These are phyloP conservation scores for Glomus cerebriforme DNA, from an alignment of 192 early-diverging fungal species.

Conservation along the genomic window DNA sequence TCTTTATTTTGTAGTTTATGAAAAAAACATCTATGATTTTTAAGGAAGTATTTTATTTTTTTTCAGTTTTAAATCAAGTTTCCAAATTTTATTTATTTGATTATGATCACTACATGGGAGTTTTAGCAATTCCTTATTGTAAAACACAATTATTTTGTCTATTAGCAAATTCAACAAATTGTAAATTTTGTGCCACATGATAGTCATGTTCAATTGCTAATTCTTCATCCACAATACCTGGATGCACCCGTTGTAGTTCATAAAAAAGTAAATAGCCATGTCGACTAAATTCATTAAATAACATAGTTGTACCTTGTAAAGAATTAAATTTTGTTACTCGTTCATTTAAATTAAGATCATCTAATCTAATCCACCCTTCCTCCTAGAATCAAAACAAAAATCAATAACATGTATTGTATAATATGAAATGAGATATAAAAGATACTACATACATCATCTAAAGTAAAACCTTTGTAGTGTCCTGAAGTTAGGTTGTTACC, in stretches of 20 bases:
- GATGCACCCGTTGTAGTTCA: constrained; percentile 47
- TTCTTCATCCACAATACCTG: constrained; percentile 6
- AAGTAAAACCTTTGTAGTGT: constrained; percentile 56
- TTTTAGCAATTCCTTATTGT: background rate
- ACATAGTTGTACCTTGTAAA: constrained; percentile 36
- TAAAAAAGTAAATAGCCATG: constrained; percentile 71
- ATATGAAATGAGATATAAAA: background rate
- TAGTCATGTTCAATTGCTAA: constrained; percentile 20
- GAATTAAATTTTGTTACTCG: constrained; percentile 45
- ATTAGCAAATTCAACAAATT: constrained; percentile 27
- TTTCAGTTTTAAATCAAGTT: no score
- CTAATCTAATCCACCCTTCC: constrained; percentile 53
- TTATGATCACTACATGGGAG: no score
- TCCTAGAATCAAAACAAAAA: constrained; percentile 33
- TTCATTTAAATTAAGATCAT: constrained; percentile 58
- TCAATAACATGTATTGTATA: constrained; percentile 34
- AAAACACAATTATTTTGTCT: background rate
- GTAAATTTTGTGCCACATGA: constrained; percentile 27
- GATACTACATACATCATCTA: constrained; percentile 33
- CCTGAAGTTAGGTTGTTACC: constrained; percentile 48
- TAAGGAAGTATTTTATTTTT: no score
- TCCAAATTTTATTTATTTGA: no score
- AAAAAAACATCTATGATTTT: no score
- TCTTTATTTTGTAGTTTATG: no score
- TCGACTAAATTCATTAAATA: constrained; percentile 48